Base-by-base conservation (phyloP, 2,329 filamentous ascomycete species). In the Xylaria sp. region DNA sequence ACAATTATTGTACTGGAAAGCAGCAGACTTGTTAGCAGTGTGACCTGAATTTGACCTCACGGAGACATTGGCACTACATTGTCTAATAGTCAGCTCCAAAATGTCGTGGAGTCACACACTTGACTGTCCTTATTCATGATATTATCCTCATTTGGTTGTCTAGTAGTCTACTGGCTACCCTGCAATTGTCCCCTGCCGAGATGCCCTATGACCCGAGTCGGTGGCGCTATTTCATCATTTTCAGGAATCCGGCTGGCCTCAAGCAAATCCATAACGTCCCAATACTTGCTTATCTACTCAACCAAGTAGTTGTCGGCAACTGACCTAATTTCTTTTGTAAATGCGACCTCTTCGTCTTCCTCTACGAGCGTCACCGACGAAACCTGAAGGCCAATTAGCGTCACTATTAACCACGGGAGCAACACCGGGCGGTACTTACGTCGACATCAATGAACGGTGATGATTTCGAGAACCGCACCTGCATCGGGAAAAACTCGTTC, bases 401-500 rank as follows among this genome's bases (percentile, higher is more conserved):
- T 61, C 44, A 37, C 10, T 48, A 52, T 28, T 15, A 8, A 34
- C 1, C 4, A 50, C 44, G 34, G 10, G 34, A 13, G 23, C 46
- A 41, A 25, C 34, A 46, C 69, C 8, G 23, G 25, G 12, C 63
- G n/a, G 55, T 71, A 88, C 92, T 91, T 86, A 98, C 95, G 83
- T 98, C 94, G 72, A 99, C 93, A 76, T 98, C 94, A 60, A 98
- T 88, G 80, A 93, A 97, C 34, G 96, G 95, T 67, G 87, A 89
- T 51, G 89, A 88, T 87, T 97, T 98, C 72, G 89, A 91, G 82
- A 99, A 99, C 64, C 90, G 88, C 69, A 98, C 90, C 63, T 89
- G 91, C 94, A 99, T 98, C 0, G 96, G 96, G 90, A 99, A 99
- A 84, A 98, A 98, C 76, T 98, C 94, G 66, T 93, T 91, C 79